Base-by-base conservation (phyloP, 306 rosid species). In the Begonia masoniana region DNA sequence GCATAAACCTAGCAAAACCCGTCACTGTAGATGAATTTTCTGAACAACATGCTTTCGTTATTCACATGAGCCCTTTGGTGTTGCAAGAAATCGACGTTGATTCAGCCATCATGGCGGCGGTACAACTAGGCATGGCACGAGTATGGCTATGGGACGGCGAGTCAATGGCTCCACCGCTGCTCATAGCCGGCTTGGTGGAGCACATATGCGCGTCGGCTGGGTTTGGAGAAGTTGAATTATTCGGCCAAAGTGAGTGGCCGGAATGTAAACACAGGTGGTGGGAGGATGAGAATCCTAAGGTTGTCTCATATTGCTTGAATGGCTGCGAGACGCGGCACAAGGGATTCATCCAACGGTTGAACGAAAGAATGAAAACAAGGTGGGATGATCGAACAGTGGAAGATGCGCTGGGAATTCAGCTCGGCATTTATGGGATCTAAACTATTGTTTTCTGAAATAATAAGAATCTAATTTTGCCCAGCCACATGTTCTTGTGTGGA, bases 281-380 rank as follows among this genome's bases (percentile, higher is more conserved):
- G 85, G 65, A 58, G 61, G 78, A 72, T 36, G 49, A 60, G 74
- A 72, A 81, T 39, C 76, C 83, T 2, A 31, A 2, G 15, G 62
- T 39, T 12, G 74, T 87, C 51, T 85, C 69, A 6, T 16, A 24
- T 39, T 59, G 61, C 36, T 68, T 83, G 74, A 54, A 41, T 19
- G 50, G 57, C 58, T 80, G 64, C 43, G 87, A 74, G 15, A 54
- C 59, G n/a, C 14, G 21, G 7, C 53, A 39, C 4, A 52, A 62
- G 41, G 91, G 94, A 4, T 81, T 88, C 74, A 73, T 88, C 85
- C 78, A 42, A 79, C 85, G 85, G 73, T 13, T 81, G 76, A 84
- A 79, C 57, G 64, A 59, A 57, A 82, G 62, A 4, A 8, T 84
- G 77, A 73, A 16, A 17, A 68, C 74, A 51, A 70, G 76, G 68